phyloP scores from a whole-genome alignment of 495 filamentous ascomycete genomes.

The Parathielavia appendiculata region DNA sequence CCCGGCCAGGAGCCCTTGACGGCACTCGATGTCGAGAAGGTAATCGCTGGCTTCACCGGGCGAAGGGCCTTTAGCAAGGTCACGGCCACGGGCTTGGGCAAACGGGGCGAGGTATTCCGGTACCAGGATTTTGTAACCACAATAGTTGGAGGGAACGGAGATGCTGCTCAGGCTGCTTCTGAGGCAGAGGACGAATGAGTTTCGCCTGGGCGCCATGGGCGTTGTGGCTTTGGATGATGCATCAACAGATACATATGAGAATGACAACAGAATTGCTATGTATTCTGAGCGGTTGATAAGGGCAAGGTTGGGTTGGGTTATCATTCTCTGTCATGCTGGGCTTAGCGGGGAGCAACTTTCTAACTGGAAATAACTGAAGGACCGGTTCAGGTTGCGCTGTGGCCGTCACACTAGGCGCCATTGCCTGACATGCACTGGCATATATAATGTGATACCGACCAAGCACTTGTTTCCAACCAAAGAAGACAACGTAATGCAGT shows the following conservation, averaged over 20 bases:
- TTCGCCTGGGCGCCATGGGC: neutral
- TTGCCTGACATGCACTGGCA: neutral
- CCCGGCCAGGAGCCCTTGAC: slow-evolving; percentile 62
- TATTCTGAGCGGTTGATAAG: too few species aligned
- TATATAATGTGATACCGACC: too few species aligned
- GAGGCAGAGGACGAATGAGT: slow-evolving; percentile 24
- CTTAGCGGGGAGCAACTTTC: neutral
- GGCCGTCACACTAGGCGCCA: slow-evolving; percentile 4
- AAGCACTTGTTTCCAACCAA: too few species aligned
- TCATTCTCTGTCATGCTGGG: neutral
- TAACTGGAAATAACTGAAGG: slow-evolving; percentile 10
- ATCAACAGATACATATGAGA: slow-evolving; percentile 10
- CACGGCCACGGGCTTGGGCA: slow-evolving; percentile 42
- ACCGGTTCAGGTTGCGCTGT: slow-evolving; percentile 1
- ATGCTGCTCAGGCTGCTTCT: slow-evolving; percentile 33
- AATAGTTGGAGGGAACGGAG: slow-evolving; percentile 46
- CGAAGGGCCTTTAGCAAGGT: slow-evolving; percentile 66
- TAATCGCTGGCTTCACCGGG: slow-evolving; percentile 78
- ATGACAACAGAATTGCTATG: neutral
- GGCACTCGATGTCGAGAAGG: slow-evolving; percentile 72
- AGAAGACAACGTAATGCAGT: too few species aligned
- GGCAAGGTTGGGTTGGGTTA: slow-evolving; percentile 2
- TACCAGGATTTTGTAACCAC: slow-evolving; percentile 71
- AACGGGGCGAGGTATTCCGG: slow-evolving; percentile 67
- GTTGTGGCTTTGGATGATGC: slow-evolving; percentile 1